Conservation (phyloP, 1,284 basidiomycete species). For the Caloboletus firmus region DNA sequence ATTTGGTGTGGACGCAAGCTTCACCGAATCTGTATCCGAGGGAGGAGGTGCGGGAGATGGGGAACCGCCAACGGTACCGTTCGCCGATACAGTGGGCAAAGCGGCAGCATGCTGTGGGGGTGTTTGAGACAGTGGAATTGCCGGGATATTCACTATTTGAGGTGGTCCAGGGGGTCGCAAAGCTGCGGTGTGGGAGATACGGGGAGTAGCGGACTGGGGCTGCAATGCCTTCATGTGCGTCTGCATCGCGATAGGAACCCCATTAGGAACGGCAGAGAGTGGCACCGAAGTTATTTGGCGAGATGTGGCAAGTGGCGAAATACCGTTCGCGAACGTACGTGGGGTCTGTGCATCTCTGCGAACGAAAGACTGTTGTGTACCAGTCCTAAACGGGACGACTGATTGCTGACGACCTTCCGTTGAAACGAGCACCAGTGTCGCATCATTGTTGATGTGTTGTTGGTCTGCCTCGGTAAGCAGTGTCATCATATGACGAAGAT, state of each 20-base stretch:
- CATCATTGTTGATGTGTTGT: constrained; percentile 44
- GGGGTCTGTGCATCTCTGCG: constrained; percentile 42
- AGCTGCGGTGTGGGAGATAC: constrained; percentile 50
- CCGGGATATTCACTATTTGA: constrained; percentile 28
- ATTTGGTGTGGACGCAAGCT: constrained; percentile 18
- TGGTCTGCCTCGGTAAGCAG: constrained; percentile 50
- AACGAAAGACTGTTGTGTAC: constrained; percentile 36
- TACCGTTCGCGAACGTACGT: constrained; percentile 28
- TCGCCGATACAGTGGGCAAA: constrained; percentile 7
- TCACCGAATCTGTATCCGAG: constrained; percentile 29
- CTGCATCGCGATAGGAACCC: constrained; percentile 50
- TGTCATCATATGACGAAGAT: constrained; percentile 58
- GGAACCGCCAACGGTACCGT: constrained; percentile 12
- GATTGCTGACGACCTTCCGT: constrained; percentile 42
- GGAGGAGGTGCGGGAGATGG: constrained; percentile 22
- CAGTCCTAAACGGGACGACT: constrained; percentile 39
- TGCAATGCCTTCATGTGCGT: constrained; percentile 55
- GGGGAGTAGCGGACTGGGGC: constrained; percentile 49
- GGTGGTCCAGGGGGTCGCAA: constrained; percentile 36
- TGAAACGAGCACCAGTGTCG: constrained; percentile 39
- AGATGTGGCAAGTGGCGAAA: constrained; percentile 28
- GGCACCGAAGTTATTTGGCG: constrained; percentile 27
- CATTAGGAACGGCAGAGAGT: constrained; percentile 36
- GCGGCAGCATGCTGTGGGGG: constrained; percentile 15
- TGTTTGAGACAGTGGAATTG: constrained; percentile 20